Evolutionary conservation across 768 basidiomycete genomes (phyloP), one percentile per base, ranked within the genome.

Genomic region (Boletus pseudopeckii): DNA sequence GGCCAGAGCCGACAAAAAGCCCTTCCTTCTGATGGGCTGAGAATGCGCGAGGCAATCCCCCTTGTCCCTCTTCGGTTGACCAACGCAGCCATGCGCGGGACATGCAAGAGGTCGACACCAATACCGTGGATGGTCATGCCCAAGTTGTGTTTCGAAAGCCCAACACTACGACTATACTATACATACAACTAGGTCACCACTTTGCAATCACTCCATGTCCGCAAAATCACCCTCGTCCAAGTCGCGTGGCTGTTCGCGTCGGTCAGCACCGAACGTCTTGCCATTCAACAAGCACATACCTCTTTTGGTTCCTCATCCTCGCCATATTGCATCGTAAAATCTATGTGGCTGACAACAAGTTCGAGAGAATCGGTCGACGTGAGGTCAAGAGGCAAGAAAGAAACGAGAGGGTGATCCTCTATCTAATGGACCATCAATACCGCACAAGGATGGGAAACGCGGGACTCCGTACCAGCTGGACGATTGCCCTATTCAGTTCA

Each of bases 271-370:
- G 3, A 24, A 36, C 51, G 3, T 4, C 45, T 38, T 39, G 51
- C 14, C 32, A 40, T 45, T 52, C 32, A 52, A 46, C 18, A 36
- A 20, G 57, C 77, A 1, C 24, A 53, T 64, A 89, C 90, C 83
- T 92, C 92, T 77, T 88, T 93, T 15, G 96, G 95, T 66, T 99
- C 96, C 68, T 99, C 96, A 54, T 95, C 92, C 74, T 98, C 96
- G 33, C 96, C 96, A 64, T 97, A 99, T 68, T 99, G 97, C 85
- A 99, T 94, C 53, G 92, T 89, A 63, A 92, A 96, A 74, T 99
- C 97, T 50, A 99, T 90, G 69, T 99, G 94, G 68, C 92, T 94
- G 54, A 99, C 78, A 10, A 98, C 85, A 2, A 83, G 86, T 65
- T 92, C 90, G 48, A 99, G 78, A 1, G 93, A 95, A 63, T 97